Percentiles rank a stretch among this genome's conserved stretches.
Conservation (phyloP, 2,329 filamentous ascomycete genomes). For the Sclerotinia glacialis region DNA sequence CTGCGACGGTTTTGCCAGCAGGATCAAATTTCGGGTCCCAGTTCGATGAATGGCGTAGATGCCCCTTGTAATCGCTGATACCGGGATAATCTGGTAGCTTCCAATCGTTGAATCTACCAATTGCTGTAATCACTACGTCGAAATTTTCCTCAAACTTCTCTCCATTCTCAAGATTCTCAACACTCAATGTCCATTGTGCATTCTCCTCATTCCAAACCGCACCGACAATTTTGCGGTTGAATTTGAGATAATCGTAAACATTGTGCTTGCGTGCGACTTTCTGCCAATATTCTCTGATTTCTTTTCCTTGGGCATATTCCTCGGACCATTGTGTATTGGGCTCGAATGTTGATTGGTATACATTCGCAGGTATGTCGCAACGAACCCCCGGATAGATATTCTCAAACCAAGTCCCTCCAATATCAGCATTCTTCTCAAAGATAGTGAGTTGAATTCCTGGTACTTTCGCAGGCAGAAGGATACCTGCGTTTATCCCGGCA, state of each 20-base stretch:
- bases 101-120: slow-evolving; percentile 66
- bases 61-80: slow-evolving; percentile 47
- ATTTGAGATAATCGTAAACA: slow-evolving; percentile 57
- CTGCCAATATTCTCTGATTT: slow-evolving; percentile 68
- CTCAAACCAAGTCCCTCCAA: slow-evolving; percentile 52
- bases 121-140: slow-evolving; percentile 61
- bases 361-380: slow-evolving; percentile 41
- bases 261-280: slow-evolving; percentile 59
- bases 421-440: slow-evolving; percentile 48
- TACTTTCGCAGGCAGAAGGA: slow-evolving; percentile 65
- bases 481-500: slow-evolving; percentile 61
- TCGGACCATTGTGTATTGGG: slow-evolving; percentile 69
- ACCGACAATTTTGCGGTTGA: slow-evolving; percentile 54
- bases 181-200: slow-evolving; percentile 50
- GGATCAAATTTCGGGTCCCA: slow-evolving; percentile 55
- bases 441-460: slow-evolving; percentile 51
- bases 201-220: slow-evolving; percentile 53
- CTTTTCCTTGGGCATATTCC: slow-evolving; percentile 62
- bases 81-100: slow-evolving; percentile 60
- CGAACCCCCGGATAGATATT: slow-evolving; percentile 42
- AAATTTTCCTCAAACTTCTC: slow-evolving; percentile 46
- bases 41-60: slow-evolving; percentile 57
- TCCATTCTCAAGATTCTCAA: slow-evolving; percentile 43
- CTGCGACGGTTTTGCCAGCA: slow-evolving; percentile 46
- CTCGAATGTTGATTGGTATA: slow-evolving; percentile 57